phyloP scores from a whole-genome alignment of 2,329 filamentous ascomycete species.

The Fusarium oligoseptatum region DNA sequence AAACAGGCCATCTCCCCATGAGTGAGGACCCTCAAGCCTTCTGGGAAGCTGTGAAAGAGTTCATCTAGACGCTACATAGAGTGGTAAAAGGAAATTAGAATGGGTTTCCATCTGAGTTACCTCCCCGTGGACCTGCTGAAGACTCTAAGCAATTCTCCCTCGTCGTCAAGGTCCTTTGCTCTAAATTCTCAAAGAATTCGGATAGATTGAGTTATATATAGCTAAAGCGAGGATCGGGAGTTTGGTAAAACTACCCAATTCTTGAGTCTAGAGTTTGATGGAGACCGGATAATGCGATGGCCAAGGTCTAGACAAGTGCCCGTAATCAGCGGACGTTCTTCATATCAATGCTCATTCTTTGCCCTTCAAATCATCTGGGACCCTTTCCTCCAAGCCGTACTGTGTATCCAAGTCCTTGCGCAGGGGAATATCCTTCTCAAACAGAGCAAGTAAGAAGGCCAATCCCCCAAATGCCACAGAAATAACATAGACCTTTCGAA shows the following conservation, averaged over 20 bases:
- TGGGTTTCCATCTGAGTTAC: neutral
- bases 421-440: conserved; percentile 46
- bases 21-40: conserved; percentile 79
- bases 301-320: no score
- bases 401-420: conserved; percentile 46
- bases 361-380: neutral
- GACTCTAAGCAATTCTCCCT: neutral
- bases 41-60: conserved; percentile 71
- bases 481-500: conserved; percentile 44
- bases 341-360: neutral
- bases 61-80: conserved; percentile 57
- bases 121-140: neutral
- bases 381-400: conserved; percentile 43
- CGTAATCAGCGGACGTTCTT: neutral
- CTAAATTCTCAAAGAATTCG: neutral
- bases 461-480: conserved; percentile 36
- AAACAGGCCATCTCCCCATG: conserved; percentile 87
- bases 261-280: neutral
- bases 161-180: neutral
- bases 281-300: neutral
- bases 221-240: neutral
- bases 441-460: conserved; percentile 40
- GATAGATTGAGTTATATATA: neutral
- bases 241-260: no score
- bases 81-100: neutral